phyloP scores from a whole-genome alignment of 441 rosid species.

The Pelargonium citronellum region DNA sequence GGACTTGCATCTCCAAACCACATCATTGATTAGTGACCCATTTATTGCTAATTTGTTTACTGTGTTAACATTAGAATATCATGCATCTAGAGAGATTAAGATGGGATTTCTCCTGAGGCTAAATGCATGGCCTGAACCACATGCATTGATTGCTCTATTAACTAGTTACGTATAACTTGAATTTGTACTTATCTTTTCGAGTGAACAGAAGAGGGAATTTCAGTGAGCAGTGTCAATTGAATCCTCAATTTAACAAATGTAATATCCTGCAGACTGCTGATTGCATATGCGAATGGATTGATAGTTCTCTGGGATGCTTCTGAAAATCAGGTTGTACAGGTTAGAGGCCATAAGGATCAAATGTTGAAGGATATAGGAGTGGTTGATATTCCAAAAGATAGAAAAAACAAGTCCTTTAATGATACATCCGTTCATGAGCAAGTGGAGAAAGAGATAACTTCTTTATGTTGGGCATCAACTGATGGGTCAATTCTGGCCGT shows the following conservation, averaged over 20 bases:
- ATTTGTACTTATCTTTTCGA: background rate
- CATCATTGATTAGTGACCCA: constrained; percentile 5
- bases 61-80: constrained; percentile 9
- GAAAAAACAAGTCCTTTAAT: constrained; percentile 31
- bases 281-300: constrained; percentile 53
- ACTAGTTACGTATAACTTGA: background rate
- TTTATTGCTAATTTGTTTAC: constrained; percentile 2
- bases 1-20: constrained; percentile 17
- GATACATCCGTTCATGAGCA: constrained; percentile 30
- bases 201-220: background rate
- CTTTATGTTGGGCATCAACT: constrained; percentile 62
- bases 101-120: constrained; percentile 9
- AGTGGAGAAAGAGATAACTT: constrained; percentile 55
- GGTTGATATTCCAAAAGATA: constrained; percentile 30
- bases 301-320: constrained; percentile 62
- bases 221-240: constrained; percentile 9
- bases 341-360: constrained; percentile 50
- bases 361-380: constrained; percentile 35
- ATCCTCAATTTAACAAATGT: constrained; percentile 18
- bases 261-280: constrained; percentile 54
- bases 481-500: constrained; percentile 64
- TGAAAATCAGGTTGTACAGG: constrained; percentile 39
- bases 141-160: background rate
- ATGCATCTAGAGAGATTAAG: constrained; percentile 11
- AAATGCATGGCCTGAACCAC: constrained; percentile 1